phyloP scores from a whole-genome alignment of 164 flowering plant genomes.

The Vitis vinifera region DNA sequence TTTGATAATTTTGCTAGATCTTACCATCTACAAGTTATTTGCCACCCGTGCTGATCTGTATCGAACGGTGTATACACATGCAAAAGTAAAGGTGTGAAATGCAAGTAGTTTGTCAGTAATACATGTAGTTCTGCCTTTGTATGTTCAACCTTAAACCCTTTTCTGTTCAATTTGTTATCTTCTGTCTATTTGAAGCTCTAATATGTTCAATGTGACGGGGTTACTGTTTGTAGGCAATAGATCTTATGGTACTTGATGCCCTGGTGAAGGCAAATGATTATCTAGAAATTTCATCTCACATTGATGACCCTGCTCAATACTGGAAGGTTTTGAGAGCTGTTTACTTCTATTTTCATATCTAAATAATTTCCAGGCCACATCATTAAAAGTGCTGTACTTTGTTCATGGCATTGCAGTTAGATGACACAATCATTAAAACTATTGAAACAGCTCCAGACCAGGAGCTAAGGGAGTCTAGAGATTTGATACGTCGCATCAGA shows the following conservation, averaged over 20 bases:
- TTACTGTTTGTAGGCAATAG: conserved; percentile 64
- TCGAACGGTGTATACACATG: conserved; percentile 85
- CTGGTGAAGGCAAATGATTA: conserved; percentile 64
- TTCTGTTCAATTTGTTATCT: background rate
- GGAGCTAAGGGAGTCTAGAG: conserved; percentile 67
- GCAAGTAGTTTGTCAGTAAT: background rate
- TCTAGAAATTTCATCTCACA: conserved; percentile 51
- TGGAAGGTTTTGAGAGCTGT: conserved; percentile 66
- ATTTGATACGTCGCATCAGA: conserved; percentile 73
- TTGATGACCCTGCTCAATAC: conserved; percentile 75
- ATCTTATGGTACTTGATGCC: conserved; percentile 91
- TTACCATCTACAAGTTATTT: conserved; percentile 72
- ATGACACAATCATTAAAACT: conserved; percentile 83
- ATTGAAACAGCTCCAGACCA: conserved; percentile 66
- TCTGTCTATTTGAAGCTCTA: background rate
- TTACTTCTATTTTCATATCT: background rate
- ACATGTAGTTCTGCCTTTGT: background rate
- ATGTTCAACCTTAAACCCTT: background rate
- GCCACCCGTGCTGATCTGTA: conserved; percentile 82
- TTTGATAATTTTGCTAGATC: conserved; percentile 48
- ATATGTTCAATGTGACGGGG: background rate
- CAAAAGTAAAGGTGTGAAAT: conserved; percentile 88
- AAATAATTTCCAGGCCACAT: background rate
- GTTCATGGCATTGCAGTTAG: conserved; percentile 56
- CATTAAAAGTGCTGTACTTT: background rate